Evolutionary conservation across 2,329 filamentous ascomycete genomes (phyloP), one percentile per base, ranked within the genome.

Genomic region (Ascochyta viciae-villosae): DNA sequence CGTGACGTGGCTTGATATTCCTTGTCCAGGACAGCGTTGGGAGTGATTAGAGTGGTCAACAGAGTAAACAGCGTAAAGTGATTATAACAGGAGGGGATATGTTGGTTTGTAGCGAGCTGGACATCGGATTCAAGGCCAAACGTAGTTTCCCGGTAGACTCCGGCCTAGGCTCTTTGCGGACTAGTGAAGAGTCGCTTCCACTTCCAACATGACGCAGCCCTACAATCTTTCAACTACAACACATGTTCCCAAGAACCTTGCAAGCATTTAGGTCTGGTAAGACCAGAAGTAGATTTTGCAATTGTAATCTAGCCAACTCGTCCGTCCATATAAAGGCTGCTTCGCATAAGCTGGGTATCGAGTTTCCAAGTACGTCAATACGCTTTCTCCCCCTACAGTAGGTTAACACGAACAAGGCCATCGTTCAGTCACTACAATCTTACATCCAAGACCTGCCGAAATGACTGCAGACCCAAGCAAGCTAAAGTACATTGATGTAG

Each of bases 401-500:
- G 34, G 24, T 24, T 52, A 39, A 45, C 24, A 31, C 2, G 13
- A 6, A 19, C 7, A 24, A 57, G 49, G 16, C 6, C 23, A 24
- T 23, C n/a, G 44, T 9, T 44, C 54, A 22, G 4, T 9, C 48
- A 24, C 8, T 22, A 26, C 23, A 26, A 6, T 19, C 3, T 43
- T 9, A 33, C 5, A 13, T n/a, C 27, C 26, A 29, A 50, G 3
- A 15, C 4, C 38, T 7, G 4, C 13, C 15, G 47, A 37, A 8
- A 64, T 62, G 58, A 56, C 54, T 26, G 52, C 51, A 40, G 55
- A 63, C 33, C 15, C 55, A 12, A 38, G 52, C 2, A 56, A 63
- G 31, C 42, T 76, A 7, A 67, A 68, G 63, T 80, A 79, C 57
- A 73, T 77, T 51, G 78, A 80, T 76, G 78, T 80, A 65, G 68